These are phyloP conservation scores for Hymenoscyphus infarciens DNA, from an alignment of 2,329 filamentous ascomycete species.

Conservation along the genomic window DNA sequence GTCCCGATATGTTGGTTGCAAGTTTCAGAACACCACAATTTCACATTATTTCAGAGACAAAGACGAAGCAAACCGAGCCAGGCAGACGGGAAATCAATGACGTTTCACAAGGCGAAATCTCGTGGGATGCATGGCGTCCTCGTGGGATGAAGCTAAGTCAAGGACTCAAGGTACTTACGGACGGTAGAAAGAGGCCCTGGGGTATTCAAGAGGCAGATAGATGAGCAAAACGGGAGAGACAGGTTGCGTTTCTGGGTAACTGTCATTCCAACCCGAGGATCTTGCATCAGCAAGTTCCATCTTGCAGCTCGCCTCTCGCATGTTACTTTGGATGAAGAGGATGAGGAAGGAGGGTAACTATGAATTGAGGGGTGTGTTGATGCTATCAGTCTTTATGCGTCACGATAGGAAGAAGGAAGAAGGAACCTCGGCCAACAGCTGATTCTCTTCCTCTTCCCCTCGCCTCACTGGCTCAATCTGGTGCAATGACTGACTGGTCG, in stretches of 20 bases:
- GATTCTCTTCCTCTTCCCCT: background rate
- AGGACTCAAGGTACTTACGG: too few relatives aligned
- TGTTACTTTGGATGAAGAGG: background rate
- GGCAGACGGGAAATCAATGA: background rate
- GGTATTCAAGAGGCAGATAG: too few relatives aligned
- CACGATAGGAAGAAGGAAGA: background rate
- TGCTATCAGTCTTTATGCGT: background rate
- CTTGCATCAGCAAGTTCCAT: background rate
- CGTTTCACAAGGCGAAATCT: background rate
- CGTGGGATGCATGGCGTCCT: background rate
- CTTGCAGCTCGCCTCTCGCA: slow-evolving; percentile 1
- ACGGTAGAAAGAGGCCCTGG: background rate
- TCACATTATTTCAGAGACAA: background rate
- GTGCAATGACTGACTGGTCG: too few relatives aligned
- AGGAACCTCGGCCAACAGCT: background rate
- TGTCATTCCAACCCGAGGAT: background rate
- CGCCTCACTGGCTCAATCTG: background rate
- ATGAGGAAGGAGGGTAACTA: background rate
- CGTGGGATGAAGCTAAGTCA: background rate
- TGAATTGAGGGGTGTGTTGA: background rate
- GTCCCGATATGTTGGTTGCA: slow-evolving; percentile 7
- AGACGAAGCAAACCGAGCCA: background rate
- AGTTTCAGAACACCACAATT: slow-evolving; percentile 5
- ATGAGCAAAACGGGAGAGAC: too few relatives aligned
- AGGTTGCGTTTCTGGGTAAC: background rate